Conservation (phyloP, 75 land plant species). For the Picea glauca region DNA sequence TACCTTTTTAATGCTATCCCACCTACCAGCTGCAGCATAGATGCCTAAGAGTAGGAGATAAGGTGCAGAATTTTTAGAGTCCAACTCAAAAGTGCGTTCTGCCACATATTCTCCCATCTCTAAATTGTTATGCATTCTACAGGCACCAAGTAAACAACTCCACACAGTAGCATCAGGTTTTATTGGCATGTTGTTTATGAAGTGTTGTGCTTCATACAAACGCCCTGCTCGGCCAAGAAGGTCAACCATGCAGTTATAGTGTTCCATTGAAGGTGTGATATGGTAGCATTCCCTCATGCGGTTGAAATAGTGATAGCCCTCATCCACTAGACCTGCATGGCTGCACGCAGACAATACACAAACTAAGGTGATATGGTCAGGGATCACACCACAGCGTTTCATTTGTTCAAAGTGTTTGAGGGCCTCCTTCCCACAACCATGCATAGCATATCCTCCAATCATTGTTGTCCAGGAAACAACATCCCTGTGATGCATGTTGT, state of each 20-base stretch:
- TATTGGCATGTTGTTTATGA: neutral
- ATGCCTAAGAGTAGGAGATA: neutral
- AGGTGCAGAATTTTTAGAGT: neutral
- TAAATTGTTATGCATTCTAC: neutral
- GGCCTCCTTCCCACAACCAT: constrained; percentile 15
- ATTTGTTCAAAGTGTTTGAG: constrained; percentile 17
- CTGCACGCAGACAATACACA: neutral
- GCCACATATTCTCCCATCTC: neutral
- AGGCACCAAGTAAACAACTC: neutral
- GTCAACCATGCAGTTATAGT: neutral
- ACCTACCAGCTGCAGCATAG: neutral
- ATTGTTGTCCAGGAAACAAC: constrained; percentile 50
- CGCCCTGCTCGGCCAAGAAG: constrained; percentile 1
- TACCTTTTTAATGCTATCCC: neutral
- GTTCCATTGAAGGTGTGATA: neutral
- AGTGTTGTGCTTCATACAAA: neutral
- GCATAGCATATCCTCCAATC: constrained; percentile 29
- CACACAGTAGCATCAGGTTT: neutral
- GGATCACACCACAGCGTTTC: constrained; percentile 18
- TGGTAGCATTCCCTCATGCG: neutral
- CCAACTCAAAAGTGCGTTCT: neutral
- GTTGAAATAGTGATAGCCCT: neutral
- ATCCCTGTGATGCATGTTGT: constrained; percentile 23
- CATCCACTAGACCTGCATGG: neutral
- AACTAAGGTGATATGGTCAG: neutral